These are phyloP conservation scores for Phytophthora foliorum DNA, from an alignment of 352 stramenopile genomes.

Conservation along the genomic window DNA sequence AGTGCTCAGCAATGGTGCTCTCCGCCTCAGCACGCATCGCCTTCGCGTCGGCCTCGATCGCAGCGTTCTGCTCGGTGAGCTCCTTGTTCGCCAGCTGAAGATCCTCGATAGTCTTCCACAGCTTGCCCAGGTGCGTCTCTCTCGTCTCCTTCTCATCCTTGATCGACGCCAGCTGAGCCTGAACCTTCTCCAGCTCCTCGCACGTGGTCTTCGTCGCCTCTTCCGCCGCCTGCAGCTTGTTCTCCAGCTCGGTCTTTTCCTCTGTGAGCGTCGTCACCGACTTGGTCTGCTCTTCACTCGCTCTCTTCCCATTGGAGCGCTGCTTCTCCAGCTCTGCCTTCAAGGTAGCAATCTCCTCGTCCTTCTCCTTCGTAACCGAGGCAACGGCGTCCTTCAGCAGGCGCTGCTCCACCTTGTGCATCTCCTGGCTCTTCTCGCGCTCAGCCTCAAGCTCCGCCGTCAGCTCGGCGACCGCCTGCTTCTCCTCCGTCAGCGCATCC, in stretches of 20 bases:
- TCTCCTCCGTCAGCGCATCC: constrained; percentile 25
- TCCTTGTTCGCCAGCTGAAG: constrained; percentile 59
- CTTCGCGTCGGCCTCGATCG: constrained; percentile 54
- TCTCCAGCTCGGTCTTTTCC: constrained; percentile 31
- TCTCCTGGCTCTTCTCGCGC: constrained; percentile 32
- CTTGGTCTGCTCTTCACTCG: constrained; percentile 13
- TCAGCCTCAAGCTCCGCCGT: constrained; percentile 35
- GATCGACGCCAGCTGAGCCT: constrained; percentile 39
- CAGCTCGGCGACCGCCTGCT: constrained; percentile 29
- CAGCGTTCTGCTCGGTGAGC: constrained; percentile 53
- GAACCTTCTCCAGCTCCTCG: constrained; percentile 38
- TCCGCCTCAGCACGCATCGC: constrained; percentile 51
- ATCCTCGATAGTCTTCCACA: constrained; percentile 66
- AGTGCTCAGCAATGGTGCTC: constrained; percentile 45
- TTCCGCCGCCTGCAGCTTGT: constrained; percentile 27
- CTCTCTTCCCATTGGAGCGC: constrained; percentile 27
- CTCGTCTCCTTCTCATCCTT: constrained; percentile 51
- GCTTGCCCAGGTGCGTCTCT: constrained; percentile 61
- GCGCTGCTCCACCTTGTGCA: constrained; percentile 29
- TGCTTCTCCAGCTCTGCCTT: constrained; percentile 42
- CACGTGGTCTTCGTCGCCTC: constrained; percentile 18
- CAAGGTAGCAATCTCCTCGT: constrained; percentile 35
- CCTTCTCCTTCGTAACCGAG: constrained; percentile 30
- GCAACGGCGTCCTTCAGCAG: constrained; percentile 39
- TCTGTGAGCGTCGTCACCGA: constrained; percentile 19